A percentile compares a stretch with the other conserved stretches of the same genome.
Evolutionary conservation across 2,329 filamentous ascomycete species (phyloP).

Genomic region (Tricladium varicosporioides): DNA sequence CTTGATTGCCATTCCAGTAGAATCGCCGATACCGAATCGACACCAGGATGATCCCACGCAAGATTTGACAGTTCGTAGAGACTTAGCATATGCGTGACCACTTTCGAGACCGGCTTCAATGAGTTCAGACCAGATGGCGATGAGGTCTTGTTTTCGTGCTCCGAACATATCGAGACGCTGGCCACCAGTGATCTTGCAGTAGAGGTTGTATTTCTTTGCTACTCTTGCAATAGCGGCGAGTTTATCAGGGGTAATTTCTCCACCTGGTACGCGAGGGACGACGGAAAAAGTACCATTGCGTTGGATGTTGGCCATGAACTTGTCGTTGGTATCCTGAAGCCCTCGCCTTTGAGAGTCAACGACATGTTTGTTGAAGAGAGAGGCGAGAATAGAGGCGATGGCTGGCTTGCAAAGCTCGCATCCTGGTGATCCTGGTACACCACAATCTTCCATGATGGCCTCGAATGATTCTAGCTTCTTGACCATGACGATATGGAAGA

Average conservation of each 20-base stretch:
- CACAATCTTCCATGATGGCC: conserved; percentile 76
- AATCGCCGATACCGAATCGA: conserved; percentile 83
- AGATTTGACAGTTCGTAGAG: conserved; percentile 83
- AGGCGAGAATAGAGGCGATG: conserved; percentile 76
- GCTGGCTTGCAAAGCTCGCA: conserved; percentile 87
- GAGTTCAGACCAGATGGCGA: conserved; percentile 77
- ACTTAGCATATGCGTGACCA: conserved; percentile 88
- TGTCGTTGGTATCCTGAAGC: conserved; percentile 87
- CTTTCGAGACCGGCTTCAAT: conserved; percentile 86
- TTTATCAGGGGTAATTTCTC: conserved; percentile 85
- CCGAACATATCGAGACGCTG: conserved; percentile 94
- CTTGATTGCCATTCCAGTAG: conserved; percentile 84
- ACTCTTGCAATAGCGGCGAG: conserved; percentile 81
- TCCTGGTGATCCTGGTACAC: conserved; percentile 69
- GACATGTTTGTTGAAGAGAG: conserved; percentile 79
- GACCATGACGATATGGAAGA: conserved; percentile 84
- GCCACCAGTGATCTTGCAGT: conserved; percentile 89
- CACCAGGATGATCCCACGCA: conserved; percentile 94
- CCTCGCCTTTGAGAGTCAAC: conserved; percentile 69
- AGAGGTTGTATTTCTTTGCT: conserved; percentile 78
- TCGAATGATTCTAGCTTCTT: conserved; percentile 71
- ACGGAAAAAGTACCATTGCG: conserved; percentile 90
- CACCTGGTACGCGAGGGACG: conserved; percentile 76
- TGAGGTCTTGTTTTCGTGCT: conserved; percentile 80
- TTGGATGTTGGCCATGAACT: conserved; percentile 86